A percentile compares a stretch with the other conserved stretches of the same genome.
phyloP scores from a whole-genome alignment of 2,329 filamentous ascomycete genomes.

The Xylaria sp. region DNA sequence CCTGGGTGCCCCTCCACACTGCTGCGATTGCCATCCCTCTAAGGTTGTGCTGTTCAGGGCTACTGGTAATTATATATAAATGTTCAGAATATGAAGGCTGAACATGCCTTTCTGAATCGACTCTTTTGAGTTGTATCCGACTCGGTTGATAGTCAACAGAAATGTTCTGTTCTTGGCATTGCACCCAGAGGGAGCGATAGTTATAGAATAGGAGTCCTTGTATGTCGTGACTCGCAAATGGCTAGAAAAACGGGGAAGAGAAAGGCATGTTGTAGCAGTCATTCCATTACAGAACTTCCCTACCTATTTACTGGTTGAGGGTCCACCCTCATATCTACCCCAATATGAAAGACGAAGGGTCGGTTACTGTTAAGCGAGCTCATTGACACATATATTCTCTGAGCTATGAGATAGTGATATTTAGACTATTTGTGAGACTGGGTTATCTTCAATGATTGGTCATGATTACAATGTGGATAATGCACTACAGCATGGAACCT shows the following conservation, averaged over 20 bases:
- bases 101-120: not conserved
- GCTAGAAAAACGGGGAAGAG: not conserved
- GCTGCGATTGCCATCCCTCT: not conserved
- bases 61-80: not conserved
- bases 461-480: not conserved
- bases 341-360: not conserved
- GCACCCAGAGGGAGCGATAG: not conserved
- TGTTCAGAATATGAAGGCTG: not conserved
- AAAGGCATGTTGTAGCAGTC: not conserved
- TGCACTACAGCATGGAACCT: too few relatives aligned
- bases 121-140: not conserved
- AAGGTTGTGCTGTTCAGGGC: not conserved
- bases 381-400: not conserved
- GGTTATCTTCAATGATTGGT: not conserved
- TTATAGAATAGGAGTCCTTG: not conserved
- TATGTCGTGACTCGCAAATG: not conserved
- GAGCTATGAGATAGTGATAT: not conserved
- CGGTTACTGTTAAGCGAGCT: constrained; percentile 6
- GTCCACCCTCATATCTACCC: not conserved
- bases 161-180: not conserved
- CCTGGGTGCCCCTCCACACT: not conserved
- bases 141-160: not conserved
- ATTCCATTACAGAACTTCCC: not conserved
- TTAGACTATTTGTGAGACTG: not conserved
- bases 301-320: not conserved